Evolutionary conservation across 2,329 filamentous ascomycete species (phyloP).

Genomic region (Metarhizium robertsii): DNA sequence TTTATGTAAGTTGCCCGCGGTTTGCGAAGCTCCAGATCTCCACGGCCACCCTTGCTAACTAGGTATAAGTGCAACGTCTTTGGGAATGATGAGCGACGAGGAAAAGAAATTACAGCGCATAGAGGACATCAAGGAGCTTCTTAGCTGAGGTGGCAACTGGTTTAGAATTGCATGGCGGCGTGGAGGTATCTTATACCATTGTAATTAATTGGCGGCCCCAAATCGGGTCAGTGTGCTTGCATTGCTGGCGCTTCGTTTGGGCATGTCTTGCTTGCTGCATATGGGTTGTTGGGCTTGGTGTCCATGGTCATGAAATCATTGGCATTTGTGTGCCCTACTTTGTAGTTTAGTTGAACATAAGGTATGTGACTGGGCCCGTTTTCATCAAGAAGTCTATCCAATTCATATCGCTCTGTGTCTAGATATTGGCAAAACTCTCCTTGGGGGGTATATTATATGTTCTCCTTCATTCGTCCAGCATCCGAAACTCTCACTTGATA

Average conservation of each 20-base stretch:
- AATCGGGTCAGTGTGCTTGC: background rate
- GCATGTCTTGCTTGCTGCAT: background rate
- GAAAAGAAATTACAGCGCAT: conserved; percentile 85
- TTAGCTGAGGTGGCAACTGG: conserved; percentile 41
- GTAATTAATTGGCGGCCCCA: background rate
- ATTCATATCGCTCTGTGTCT: background rate
- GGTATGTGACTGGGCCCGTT: background rate
- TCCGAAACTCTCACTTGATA: conserved; percentile 13
- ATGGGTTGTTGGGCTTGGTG: background rate
- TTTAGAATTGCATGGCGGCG: background rate
- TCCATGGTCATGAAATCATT: background rate
- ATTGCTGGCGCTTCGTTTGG: background rate
- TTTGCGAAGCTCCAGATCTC: background rate
- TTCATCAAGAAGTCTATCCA: background rate
- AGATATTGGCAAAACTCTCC: background rate
- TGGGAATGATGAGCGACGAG: conserved; percentile 92
- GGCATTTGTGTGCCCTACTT: background rate
- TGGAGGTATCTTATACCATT: background rate
- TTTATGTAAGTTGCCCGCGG: conserved; percentile 60
- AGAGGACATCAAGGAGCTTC: conserved; percentile 86
- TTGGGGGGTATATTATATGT: background rate
- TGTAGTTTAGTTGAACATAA: background rate
- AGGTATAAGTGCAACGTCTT: conserved; percentile 64
- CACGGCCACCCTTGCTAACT: conserved; percentile 8
- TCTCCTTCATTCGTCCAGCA: background rate